Evolutionary conservation across 2,329 filamentous ascomycete genomes (phyloP).

Genomic region (Ceratocystis colombiana): DNA sequence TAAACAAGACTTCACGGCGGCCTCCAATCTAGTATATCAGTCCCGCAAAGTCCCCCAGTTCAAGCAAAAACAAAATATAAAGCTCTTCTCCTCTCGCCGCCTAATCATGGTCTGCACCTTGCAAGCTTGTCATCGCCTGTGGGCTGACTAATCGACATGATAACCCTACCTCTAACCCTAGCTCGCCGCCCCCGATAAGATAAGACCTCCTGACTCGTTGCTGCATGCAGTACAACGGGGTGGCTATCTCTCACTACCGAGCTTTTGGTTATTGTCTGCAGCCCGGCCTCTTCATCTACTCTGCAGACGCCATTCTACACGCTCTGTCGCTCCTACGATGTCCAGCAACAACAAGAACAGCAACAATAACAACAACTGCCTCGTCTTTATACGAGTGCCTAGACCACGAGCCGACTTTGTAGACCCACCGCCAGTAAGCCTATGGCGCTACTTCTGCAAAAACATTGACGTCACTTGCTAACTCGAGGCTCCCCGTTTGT

Average conservation of each 20-base stretch:
- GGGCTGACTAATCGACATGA: no score
- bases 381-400: slow-evolving; percentile 80
- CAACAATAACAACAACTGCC: slow-evolving; percentile 38
- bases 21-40: no score
- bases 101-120: no score
- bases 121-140: no score
- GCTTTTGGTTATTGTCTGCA: not conserved
- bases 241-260: no score
- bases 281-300: not conserved
- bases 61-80: no score
- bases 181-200: not conserved
- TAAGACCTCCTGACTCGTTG: not conserved
- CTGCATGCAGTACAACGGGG: not conserved
- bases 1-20: no score
- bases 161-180: no score
- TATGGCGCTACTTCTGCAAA: not conserved
- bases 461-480: not conserved
- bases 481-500: not conserved
- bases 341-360: not conserved
- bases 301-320: not conserved
- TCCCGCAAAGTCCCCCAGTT: no score
- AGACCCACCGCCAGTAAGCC: slow-evolving; percentile 70
- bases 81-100: no score
- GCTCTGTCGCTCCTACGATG: not conserved
- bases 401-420: slow-evolving; percentile 79